phyloP scores from a whole-genome alignment of 768 basidiomycete genomes.

The Dictyophora rubrovolvata region DNA sequence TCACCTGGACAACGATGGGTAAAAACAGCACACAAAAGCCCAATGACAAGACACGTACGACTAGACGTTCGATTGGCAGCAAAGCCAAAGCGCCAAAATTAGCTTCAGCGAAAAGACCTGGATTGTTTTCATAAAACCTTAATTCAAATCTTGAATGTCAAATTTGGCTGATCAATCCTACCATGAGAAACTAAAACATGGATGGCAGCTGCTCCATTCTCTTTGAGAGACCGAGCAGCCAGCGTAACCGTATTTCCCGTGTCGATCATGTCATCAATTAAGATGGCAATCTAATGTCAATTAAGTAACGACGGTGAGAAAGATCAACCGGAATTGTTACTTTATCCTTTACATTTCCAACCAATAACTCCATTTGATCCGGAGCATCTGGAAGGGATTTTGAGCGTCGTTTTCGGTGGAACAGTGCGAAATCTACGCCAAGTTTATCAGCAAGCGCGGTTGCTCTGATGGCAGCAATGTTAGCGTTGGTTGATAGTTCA shows the following conservation, averaged over 20 bases:
- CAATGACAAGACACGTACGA: constrained; percentile 42
- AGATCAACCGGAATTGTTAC: constrained; percentile 24
- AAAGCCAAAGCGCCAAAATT: constrained; percentile 57
- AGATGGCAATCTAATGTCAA: constrained; percentile 62
- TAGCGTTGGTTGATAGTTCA: not conserved
- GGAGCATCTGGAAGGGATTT: constrained; percentile 47
- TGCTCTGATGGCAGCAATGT: constrained; percentile 39
- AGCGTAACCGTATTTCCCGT: constrained; percentile 82
- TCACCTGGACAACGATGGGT: constrained; percentile 46
- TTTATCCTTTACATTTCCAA: constrained; percentile 90
- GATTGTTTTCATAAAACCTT: constrained; percentile 5
- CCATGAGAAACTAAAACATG: constrained; percentile 92
- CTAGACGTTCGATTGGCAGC: constrained; percentile 74
- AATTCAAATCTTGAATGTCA: constrained; percentile 15
- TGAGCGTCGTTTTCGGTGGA: constrained; percentile 80
- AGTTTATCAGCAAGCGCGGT: constrained; percentile 95
- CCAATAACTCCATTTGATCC: constrained; percentile 85
- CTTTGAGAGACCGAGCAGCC: constrained; percentile 76
- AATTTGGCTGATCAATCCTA: constrained; percentile 21
- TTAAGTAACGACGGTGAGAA: constrained; percentile 1
- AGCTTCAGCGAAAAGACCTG: constrained; percentile 73
- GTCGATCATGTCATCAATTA: constrained; percentile 99
- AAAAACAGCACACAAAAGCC: not conserved
- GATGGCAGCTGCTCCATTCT: constrained; percentile 80
- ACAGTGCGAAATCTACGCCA: constrained; percentile 89